These are phyloP conservation scores for Lichtheimia corymbifera DNA, from an alignment of 371 early-diverging fungal species.

Conservation along the genomic window DNA sequence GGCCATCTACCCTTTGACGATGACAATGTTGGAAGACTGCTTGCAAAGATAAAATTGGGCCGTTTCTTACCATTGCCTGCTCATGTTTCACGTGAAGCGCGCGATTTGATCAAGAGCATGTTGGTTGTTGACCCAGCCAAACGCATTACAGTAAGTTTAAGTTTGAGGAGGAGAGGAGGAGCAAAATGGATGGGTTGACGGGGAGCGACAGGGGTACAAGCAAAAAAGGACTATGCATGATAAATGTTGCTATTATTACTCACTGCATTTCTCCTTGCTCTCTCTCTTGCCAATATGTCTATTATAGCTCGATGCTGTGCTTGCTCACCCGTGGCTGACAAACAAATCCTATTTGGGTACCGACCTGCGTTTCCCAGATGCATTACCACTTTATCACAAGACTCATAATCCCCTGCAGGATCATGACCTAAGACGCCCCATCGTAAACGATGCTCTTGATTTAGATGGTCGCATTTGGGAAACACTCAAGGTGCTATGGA, in stretches of 20 bases:
- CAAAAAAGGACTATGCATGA: too few relatives aligned
- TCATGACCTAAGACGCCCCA: conserved; percentile 21
- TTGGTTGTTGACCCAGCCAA: conserved; percentile 52
- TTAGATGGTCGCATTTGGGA: conserved; percentile 43
- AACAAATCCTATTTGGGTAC: conserved; percentile 40
- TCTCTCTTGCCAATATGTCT: conserved; percentile 1
- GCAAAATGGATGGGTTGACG: neutral
- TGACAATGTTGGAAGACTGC: conserved; percentile 74
- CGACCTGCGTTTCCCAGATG: conserved; percentile 26
- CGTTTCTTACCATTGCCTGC: conserved; percentile 58
- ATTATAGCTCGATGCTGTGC: conserved; percentile 35
- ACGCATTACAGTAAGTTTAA: conserved; percentile 1
- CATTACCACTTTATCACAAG: conserved; percentile 12
- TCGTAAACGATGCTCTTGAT: conserved; percentile 25
- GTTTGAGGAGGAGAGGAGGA: neutral
- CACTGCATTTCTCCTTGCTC: conserved; percentile 2
- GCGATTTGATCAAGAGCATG: conserved; percentile 62
- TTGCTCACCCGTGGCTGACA: conserved; percentile 45
- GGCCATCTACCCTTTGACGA: conserved; percentile 94
- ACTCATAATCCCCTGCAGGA: conserved; percentile 24
- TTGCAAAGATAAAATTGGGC: conserved; percentile 68
- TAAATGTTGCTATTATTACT: too few relatives aligned
- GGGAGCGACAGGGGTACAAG: too few relatives aligned
- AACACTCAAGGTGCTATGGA: conserved; percentile 33
- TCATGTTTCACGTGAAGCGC: conserved; percentile 59